A percentile compares a stretch with the other conserved stretches of the same genome.
Conservation (phyloP, 345 rosid genomes). For the Boechera stricta region DNA sequence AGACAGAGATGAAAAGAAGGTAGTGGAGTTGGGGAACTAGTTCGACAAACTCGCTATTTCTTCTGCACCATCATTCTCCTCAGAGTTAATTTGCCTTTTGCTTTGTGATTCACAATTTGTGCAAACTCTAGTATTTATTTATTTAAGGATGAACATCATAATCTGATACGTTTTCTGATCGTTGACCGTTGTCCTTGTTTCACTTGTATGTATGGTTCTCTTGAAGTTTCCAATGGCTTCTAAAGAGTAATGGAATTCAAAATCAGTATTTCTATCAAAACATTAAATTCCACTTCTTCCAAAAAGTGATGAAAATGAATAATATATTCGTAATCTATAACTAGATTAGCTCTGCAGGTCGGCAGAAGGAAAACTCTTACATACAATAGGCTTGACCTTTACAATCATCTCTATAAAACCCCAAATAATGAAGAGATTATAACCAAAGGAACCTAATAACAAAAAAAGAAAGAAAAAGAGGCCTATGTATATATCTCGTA, state of each 20-base stretch:
- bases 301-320: slow-evolving; percentile 7
- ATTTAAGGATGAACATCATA: slow-evolving; percentile 15
- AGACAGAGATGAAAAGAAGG: slow-evolving; percentile 39
- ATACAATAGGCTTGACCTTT: slow-evolving; percentile 44
- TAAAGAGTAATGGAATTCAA: slow-evolving; percentile 26
- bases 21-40: slow-evolving; percentile 39
- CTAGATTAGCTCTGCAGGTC: slow-evolving; percentile 41
- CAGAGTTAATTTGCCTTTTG: slow-evolving; percentile 15
- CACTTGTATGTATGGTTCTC: slow-evolving; percentile 18
- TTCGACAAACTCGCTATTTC: slow-evolving; percentile 8
- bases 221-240: slow-evolving; percentile 7
- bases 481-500: slow-evolving; percentile 43
- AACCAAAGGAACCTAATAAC: slow-evolving; percentile 33
- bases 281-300: neutral
- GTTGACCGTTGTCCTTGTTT: neutral
- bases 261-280: slow-evolving; percentile 17
- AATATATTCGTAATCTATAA: slow-evolving; percentile 27
- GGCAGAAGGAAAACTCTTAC: slow-evolving; percentile 40
- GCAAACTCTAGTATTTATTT: slow-evolving; percentile 25
- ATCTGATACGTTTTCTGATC: slow-evolving; percentile 13
- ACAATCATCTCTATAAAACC: slow-evolving; percentile 22
- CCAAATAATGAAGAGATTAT: slow-evolving; percentile 23
- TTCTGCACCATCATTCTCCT: slow-evolving; percentile 22
- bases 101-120: slow-evolving; percentile 31
- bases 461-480: slow-evolving; percentile 17